Evolutionary conservation across 148 eudicot species (phyloP), one percentile per base, ranked within the genome.

Genomic region (Drosera capensis): DNA sequence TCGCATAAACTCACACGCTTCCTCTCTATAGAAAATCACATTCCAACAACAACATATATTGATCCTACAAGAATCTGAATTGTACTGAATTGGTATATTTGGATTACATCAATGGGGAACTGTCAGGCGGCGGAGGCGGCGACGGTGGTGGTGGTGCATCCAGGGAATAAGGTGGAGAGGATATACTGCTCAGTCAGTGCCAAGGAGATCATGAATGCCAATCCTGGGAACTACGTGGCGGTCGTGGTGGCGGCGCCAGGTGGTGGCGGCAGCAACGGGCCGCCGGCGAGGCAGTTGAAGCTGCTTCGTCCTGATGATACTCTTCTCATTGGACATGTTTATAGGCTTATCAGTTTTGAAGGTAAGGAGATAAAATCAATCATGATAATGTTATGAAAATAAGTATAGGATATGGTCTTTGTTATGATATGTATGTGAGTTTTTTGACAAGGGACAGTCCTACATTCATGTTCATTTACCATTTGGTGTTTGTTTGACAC

Each of bases 71-170:
- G n/a, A n/a, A n/a, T n/a, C n/a, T n/a, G n/a, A n/a, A n/a, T n/a
- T n/a, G n/a, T n/a, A n/a, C n/a, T n/a, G n/a, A n/a, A n/a, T n/a
- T n/a, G n/a, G n/a, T n/a, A n/a, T n/a, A n/a, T n/a, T n/a, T n/a
- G n/a, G n/a, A n/a, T n/a, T n/a, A n/a, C n/a, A n/a, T n/a, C n/a
- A 25, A 85, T 77, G 95, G 95, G 95, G 54, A 85, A 85, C 52
- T 80, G 92, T 46, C 92, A 85, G 21, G 80, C 92, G 43, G 78
- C 80, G 4, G 86, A 77, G 54, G 75, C 69, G 23, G 79, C 80
- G 42, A 48, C 77, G 17, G 90, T 74, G 69, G 58, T 74, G 63
- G 61, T 85, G 22, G 79, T 67, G 40, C 90, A 80, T 37, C 80
- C 78, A 0, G 48, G 59, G 12, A 74, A 57, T 20, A 76, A 57